phyloP scores from a whole-genome alignment of 2,329 filamentous ascomycete genomes.

The Fusarium sp. region DNA sequence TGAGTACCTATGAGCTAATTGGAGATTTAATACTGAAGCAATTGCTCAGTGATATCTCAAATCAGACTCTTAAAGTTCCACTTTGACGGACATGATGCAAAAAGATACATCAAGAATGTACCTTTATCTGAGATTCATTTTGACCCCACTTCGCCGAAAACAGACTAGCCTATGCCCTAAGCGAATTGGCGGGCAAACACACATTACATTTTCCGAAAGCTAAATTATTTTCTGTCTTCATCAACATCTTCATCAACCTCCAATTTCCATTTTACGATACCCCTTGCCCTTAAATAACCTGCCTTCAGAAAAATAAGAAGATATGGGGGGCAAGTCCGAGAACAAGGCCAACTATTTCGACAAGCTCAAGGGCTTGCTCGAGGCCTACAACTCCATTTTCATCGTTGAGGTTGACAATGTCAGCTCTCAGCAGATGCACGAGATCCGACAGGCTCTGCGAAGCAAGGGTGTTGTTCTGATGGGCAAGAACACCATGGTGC shows the following conservation, averaged over 20 bases:
- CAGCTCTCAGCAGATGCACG: slow-evolving; percentile 99
- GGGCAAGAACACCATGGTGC: slow-evolving; percentile 99
- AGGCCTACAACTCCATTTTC: slow-evolving; percentile 98
- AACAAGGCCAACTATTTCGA: slow-evolving; percentile 99
- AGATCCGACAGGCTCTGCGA: slow-evolving; percentile 94
- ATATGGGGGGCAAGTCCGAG: slow-evolving; percentile 94
- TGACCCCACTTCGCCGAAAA: slow-evolving; percentile 28
- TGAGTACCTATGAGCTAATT: neutral
- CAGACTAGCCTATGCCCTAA: slow-evolving; percentile 57
- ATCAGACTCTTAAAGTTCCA: slow-evolving; percentile 38
- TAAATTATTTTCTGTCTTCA: slow-evolving; percentile 17
- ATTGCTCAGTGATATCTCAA: slow-evolving; percentile 15
- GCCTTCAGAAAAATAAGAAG: slow-evolving; percentile 90
- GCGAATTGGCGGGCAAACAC: slow-evolving; percentile 44
- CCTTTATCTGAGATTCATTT: slow-evolving; percentile 15
- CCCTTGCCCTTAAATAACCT: slow-evolving; percentile 96
- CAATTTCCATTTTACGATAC: slow-evolving; percentile 45
- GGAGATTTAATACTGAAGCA: slow-evolving; percentile 11
- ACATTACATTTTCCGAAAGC: slow-evolving; percentile 46
- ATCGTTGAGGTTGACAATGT: slow-evolving; percentile 99
- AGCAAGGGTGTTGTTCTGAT: slow-evolving; percentile 95
- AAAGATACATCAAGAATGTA: slow-evolving; percentile 54
- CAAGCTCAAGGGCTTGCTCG: slow-evolving; percentile 97
- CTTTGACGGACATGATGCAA: slow-evolving; percentile 37
- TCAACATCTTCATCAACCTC: slow-evolving; percentile 42